Conservation (phyloP, 805 yeast species). For the Metschnikowia baotianmanensis region DNA sequence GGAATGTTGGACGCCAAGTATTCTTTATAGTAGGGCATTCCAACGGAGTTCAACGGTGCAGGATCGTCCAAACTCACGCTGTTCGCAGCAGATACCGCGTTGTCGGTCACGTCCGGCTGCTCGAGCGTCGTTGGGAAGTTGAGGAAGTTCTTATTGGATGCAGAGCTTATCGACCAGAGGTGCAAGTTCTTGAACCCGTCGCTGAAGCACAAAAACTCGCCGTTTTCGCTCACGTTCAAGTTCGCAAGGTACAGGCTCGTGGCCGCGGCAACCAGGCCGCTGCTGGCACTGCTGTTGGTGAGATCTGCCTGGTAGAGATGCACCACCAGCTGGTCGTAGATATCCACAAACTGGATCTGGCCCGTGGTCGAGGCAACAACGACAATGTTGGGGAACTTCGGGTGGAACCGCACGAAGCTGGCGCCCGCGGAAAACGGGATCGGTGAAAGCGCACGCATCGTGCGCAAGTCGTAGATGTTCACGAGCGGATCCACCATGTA, state of each 20-base stretch:
- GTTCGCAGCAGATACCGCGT: slow-evolving; percentile 25
- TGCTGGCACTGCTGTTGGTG: slow-evolving; percentile 3
- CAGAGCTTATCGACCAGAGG: slow-evolving; percentile 56
- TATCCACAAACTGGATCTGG: slow-evolving; percentile 81
- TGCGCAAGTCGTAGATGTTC: slow-evolving; percentile 74
- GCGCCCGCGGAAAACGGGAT: slow-evolving; percentile 91
- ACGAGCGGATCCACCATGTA: slow-evolving; percentile 70
- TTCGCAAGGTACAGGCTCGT: slow-evolving; percentile 37
- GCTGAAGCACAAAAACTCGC: slow-evolving; percentile 70
- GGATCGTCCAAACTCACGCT: slow-evolving; percentile 34
- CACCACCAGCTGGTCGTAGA: slow-evolving; percentile 70
- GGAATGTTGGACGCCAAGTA: slow-evolving; percentile 82
- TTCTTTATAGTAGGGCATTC: slow-evolving; percentile 84
- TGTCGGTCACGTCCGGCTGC: slow-evolving; percentile 48
- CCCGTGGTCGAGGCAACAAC: slow-evolving; percentile 74
- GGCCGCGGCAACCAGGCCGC: slow-evolving; percentile 5
- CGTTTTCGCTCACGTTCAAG: slow-evolving; percentile 61
- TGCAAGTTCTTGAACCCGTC: slow-evolving; percentile 65
- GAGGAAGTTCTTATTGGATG: slow-evolving; percentile 31
- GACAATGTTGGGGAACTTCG: slow-evolving; percentile 75
- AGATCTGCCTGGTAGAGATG: slow-evolving; percentile 66
- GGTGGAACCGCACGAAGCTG: slow-evolving; percentile 77
- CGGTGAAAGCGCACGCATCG: slow-evolving; percentile 70
- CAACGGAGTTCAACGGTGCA: slow-evolving; percentile 67
- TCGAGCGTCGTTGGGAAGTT: slow-evolving; percentile 45